These are phyloP conservation scores for Geotrichum restrictum DNA, from an alignment of 1,139 yeast genomes.

Conservation along the genomic window DNA sequence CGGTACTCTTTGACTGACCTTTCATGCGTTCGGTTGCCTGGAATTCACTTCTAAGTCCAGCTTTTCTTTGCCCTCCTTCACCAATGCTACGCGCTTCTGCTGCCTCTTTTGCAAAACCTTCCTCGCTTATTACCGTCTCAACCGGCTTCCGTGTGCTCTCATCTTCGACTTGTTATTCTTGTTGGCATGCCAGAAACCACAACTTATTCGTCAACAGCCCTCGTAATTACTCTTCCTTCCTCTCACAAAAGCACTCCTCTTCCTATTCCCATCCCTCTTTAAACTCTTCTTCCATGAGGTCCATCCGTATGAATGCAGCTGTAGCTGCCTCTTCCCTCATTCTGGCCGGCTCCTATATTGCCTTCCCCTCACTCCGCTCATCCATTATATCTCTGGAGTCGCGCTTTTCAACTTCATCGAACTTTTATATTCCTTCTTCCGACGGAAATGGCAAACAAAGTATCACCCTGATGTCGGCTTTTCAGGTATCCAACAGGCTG, in stretches of 20 bases:
- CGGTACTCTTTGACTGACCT: no score
- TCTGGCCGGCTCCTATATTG: conserved; percentile 19
- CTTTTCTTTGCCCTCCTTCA: not conserved
- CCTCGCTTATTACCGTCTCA: not conserved
- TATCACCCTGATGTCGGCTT: conserved; percentile 52
- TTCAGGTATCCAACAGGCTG: conserved; percentile 66
- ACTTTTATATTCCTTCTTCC: conserved; percentile 21
- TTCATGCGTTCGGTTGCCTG: no score
- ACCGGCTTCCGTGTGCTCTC: not conserved
- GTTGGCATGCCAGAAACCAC: not conserved
- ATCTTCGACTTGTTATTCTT: not conserved
- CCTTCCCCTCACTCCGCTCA: conserved; percentile 7
- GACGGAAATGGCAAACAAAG: conserved; percentile 18
- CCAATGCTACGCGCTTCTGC: conserved; percentile 15
- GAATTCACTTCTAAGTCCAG: not conserved
- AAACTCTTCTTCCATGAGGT: not conserved
- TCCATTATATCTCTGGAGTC: conserved; percentile 16
- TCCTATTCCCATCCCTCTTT: no score
- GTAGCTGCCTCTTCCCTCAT: conserved; percentile 18
- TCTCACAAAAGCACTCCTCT: not conserved
- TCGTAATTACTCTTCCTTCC: conserved; percentile 3
- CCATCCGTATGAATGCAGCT: conserved; percentile 13
- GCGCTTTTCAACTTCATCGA: conserved; percentile 16
- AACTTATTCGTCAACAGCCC: not conserved
- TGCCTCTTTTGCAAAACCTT: not conserved